Evolutionary conservation across 108 stramenopile genomes (phyloP).

Genomic region (Chaetoceros muelleri): DNA sequence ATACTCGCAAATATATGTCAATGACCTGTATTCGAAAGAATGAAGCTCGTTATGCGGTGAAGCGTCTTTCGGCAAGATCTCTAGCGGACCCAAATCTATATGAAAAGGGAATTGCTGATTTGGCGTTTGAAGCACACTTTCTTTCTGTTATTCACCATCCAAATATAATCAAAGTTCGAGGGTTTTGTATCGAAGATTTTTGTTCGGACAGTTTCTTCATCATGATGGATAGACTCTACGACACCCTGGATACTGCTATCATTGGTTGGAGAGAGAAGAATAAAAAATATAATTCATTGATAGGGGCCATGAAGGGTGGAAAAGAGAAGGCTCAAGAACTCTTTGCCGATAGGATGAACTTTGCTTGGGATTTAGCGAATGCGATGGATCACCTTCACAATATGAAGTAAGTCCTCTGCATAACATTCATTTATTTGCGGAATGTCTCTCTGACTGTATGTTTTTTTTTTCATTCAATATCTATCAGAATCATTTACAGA

Average conservation of each 20-base stretch:
- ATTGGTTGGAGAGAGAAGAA: neutral
- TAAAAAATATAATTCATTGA: neutral
- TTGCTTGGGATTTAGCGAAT: neutral
- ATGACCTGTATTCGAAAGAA: neutral
- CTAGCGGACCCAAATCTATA: neutral
- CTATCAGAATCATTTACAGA: neutral
- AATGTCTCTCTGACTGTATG: too few species aligned
- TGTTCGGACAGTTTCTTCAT: slow-evolving; percentile 38
- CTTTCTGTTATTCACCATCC: slow-evolving; percentile 10
- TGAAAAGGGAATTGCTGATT: slow-evolving; percentile 24
- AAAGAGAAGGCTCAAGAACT: neutral
- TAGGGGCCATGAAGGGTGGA: neutral
- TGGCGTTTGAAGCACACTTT: slow-evolving; percentile 19
- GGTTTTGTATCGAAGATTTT: slow-evolving; percentile 5
- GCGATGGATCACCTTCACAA: neutral
- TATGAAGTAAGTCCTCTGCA: neutral
- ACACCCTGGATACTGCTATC: slow-evolving; percentile 11
- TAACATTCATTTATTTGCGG: too few species aligned
- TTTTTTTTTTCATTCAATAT: too few species aligned
- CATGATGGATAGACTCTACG: slow-evolving; percentile 30
- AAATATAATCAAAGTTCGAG: slow-evolving; percentile 13
- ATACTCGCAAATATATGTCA: neutral
- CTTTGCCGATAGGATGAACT: neutral
- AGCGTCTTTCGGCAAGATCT: neutral
- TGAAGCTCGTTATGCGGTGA: neutral